Evolutionary conservation across 371 early-diverging fungal species (phyloP).

Genomic region (Mycotypha africana): DNA sequence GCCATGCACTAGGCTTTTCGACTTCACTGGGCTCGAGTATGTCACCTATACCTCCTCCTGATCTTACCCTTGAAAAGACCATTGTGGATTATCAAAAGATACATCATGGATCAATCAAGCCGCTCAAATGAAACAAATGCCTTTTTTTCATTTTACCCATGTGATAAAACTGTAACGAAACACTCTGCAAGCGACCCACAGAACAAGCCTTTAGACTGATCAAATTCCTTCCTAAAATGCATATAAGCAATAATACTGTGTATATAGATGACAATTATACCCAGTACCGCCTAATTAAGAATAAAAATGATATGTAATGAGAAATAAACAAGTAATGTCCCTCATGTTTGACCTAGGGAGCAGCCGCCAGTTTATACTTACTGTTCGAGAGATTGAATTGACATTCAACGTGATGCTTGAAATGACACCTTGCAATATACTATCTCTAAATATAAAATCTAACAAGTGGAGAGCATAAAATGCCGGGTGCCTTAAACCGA

Average conservation of each 20-base stretch:
- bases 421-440: constrained; percentile 56
- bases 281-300: constrained; percentile 25
- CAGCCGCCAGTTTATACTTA: too few relatives aligned
- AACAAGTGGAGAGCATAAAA: constrained; percentile 47
- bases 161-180: constrained; percentile 47
- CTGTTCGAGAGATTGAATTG: constrained; percentile 47
- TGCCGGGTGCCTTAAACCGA: constrained; percentile 36
- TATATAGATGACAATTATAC: constrained; percentile 51
- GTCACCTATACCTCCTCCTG: constrained; percentile 56
- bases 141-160: constrained; percentile 48
- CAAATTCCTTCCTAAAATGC: constrained; percentile 47
- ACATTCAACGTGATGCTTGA: constrained; percentile 51
- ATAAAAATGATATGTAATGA: too few relatives aligned
- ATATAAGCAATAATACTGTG: constrained; percentile 49
- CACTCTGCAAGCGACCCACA: constrained; percentile 45
- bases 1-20: constrained; percentile 35
- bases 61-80: constrained; percentile 34
- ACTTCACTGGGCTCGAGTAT: constrained; percentile 32
- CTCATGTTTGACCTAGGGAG: too few relatives aligned
- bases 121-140: too few relatives aligned
- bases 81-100: too few relatives aligned
- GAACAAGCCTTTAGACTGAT: constrained; percentile 35
- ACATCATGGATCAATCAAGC: too few relatives aligned
- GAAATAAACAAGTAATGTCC: too few relatives aligned
- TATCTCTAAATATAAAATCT: constrained; percentile 57